phyloP scores from a whole-genome alignment of 108 stramenopile species.

The Aurantiochytrium sp. region DNA sequence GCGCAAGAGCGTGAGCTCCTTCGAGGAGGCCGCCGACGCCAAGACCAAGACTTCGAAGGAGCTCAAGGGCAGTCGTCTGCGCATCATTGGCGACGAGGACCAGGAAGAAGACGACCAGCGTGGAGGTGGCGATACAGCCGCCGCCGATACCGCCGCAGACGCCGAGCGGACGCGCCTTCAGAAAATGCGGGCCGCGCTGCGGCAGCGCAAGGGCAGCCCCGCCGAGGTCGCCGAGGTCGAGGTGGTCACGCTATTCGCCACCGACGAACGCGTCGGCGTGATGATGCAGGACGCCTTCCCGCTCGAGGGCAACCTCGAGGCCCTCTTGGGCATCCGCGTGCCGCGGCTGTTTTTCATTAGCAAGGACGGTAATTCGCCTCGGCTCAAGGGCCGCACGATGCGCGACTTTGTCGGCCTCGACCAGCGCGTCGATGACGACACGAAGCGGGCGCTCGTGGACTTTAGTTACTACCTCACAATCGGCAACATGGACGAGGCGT shows the following conservation, averaged over 20 bases:
- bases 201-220: not conserved
- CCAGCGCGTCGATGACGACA: constrained; percentile 38
- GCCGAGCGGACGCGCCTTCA: not conserved
- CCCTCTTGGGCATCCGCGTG: constrained; percentile 55
- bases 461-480: constrained; percentile 58
- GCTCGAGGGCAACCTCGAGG: constrained; percentile 37
- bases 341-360: constrained; percentile 57
- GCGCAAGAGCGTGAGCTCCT: constrained; percentile 29
- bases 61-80: not conserved
- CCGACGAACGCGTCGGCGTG: constrained; percentile 41
- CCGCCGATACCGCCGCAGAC: not conserved
- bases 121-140: not conserved
- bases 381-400: constrained; percentile 44
- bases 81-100: not conserved
- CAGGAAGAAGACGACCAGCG: not conserved
- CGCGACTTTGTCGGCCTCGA: constrained; percentile 64
- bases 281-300: constrained; percentile 56
- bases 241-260: not conserved
- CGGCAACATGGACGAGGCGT: constrained; percentile 66
- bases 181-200: not conserved
- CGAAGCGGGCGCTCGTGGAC: constrained; percentile 54
- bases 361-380: constrained; percentile 4
- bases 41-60: not conserved
- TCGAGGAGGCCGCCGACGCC: constrained; percentile 14
- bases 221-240: not conserved